phyloP scores from a whole-genome alignment of 441 rosid species.

The Iberis amara region DNA sequence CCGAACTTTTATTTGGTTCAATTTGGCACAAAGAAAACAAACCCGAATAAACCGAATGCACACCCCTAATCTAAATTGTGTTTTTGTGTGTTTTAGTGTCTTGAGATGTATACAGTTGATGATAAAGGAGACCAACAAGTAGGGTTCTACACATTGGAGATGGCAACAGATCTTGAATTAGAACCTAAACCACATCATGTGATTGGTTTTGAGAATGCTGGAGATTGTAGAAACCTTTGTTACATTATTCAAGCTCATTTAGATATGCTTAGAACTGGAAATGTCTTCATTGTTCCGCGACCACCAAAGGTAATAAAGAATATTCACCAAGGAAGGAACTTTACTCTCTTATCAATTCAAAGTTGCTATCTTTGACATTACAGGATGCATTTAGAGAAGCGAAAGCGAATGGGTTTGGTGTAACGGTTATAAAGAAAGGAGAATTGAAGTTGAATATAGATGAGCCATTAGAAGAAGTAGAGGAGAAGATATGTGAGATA shows the following conservation, averaged over 20 bases:
- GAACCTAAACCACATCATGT: conserved; percentile 82
- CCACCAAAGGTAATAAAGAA: conserved; percentile 64
- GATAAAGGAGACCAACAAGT: conserved; percentile 50
- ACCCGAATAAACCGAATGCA: too few relatives aligned
- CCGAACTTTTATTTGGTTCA: too few relatives aligned
- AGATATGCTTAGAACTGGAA: conserved; percentile 72
- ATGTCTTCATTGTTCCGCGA: conserved; percentile 73
- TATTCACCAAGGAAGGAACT: conserved; percentile 7
- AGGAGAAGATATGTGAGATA: conserved; percentile 64
- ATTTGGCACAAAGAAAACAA: too few relatives aligned
- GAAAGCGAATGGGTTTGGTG: conserved; percentile 72
- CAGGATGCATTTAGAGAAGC: conserved; percentile 88
- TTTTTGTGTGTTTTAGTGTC: conserved; percentile 46
- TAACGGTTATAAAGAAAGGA: conserved; percentile 74
- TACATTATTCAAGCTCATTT: conserved; percentile 78
- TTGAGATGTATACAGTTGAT: conserved; percentile 62
- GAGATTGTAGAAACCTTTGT: conserved; percentile 67
- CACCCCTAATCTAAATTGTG: too few relatives aligned
- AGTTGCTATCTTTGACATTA: conserved; percentile 4
- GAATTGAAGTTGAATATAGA: conserved; percentile 75
- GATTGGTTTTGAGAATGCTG: conserved; percentile 74
- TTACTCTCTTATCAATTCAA: not conserved
- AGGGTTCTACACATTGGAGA: conserved; percentile 85
- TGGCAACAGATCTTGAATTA: conserved; percentile 85
- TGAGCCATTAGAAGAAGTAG: conserved; percentile 72